Conservation (phyloP, 1,284 basidiomycete genomes). For the Schizophyllum amplum region DNA sequence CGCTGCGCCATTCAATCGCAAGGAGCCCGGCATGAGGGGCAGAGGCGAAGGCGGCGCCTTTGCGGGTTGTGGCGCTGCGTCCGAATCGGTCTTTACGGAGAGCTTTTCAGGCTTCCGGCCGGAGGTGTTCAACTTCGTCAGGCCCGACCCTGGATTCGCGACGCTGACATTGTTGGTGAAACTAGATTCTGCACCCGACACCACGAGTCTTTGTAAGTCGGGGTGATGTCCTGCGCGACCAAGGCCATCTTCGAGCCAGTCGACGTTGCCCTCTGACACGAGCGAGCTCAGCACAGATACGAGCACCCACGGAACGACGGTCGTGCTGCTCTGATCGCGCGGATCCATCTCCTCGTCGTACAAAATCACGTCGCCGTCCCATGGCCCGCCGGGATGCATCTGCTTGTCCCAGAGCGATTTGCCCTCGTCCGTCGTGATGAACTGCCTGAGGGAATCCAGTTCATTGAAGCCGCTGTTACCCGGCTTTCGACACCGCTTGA, state of each 20-base stretch:
- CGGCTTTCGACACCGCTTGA: slow-evolving; percentile 67
- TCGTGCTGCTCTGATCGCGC: slow-evolving; percentile 15
- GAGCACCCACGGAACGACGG: slow-evolving; percentile 25
- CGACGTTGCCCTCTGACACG: slow-evolving; percentile 41
- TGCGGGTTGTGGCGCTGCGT: slow-evolving; percentile 8
- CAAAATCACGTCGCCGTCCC: slow-evolving; percentile 68
- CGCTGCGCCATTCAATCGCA: slow-evolving; percentile 19
- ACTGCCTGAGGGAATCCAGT: slow-evolving; percentile 63
- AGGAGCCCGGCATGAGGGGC: slow-evolving; percentile 30
- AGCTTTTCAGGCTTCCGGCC: background rate
- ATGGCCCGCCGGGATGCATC: slow-evolving; percentile 37
- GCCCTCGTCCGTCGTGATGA: slow-evolving; percentile 68
- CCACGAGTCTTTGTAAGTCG: slow-evolving; percentile 41
- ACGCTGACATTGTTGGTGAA: slow-evolving; percentile 16
- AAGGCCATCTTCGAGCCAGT: slow-evolving; percentile 66
- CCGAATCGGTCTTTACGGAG: background rate
- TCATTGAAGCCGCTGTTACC: slow-evolving; percentile 44
- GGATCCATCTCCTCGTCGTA: slow-evolving; percentile 72
- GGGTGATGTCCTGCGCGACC: slow-evolving; percentile 48
- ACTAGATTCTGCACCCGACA: slow-evolving; percentile 32
- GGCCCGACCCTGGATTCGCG: background rate
- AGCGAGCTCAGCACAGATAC: slow-evolving; percentile 52
- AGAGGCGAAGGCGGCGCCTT: slow-evolving; percentile 25
- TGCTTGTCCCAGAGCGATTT: slow-evolving; percentile 60
- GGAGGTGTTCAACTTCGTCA: slow-evolving; percentile 13